phyloP scores from a whole-genome alignment of 208 protist genomes.

The Porcisia hertigi region DNA sequence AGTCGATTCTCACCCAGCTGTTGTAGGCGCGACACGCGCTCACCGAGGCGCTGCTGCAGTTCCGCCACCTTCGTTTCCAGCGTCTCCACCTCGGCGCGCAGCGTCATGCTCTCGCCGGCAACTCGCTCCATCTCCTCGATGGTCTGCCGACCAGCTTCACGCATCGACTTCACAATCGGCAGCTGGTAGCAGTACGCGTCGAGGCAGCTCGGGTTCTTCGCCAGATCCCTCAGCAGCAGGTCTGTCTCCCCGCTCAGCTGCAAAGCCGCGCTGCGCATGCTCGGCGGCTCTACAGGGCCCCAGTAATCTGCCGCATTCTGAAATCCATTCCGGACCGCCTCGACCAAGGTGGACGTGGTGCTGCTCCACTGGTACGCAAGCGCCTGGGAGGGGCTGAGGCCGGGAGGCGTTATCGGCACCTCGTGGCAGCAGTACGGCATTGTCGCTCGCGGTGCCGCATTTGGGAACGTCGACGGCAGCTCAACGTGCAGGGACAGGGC shows the following conservation, averaged over 20 bases:
- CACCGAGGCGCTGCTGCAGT: conserved; percentile 51
- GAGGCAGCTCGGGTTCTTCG: conserved; percentile 74
- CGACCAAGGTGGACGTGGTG: conserved; percentile 46
- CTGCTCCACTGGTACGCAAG: conserved; percentile 55
- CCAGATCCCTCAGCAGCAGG: conserved; percentile 65
- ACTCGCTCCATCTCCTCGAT: conserved; percentile 64
- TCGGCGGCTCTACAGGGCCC: conserved; percentile 70
- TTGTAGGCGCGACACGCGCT: conserved; percentile 56
- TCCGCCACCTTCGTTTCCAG: conserved; percentile 51
- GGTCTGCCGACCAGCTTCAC: conserved; percentile 54
- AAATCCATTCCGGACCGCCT: conserved; percentile 77
- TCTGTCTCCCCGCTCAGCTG: conserved; percentile 60
- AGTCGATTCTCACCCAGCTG: conserved; percentile 40
- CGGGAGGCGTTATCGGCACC: conserved; percentile 56
- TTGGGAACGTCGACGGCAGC: conserved; percentile 51
- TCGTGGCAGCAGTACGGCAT: conserved; percentile 66
- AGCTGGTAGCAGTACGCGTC: conserved; percentile 88
- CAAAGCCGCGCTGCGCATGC: conserved; percentile 42
- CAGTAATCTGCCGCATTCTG: conserved; percentile 62
- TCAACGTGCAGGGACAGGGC: conserved; percentile 64
- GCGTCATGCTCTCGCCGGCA: conserved; percentile 48
- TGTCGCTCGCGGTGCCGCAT: conserved; percentile 40
- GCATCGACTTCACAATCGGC: conserved; percentile 80
- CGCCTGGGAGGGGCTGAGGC: conserved; percentile 38
- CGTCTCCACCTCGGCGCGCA: conserved; percentile 52